Base-by-base conservation (phyloP, 2,329 filamentous ascomycete species). In the Simplicillium aogashimaense region DNA sequence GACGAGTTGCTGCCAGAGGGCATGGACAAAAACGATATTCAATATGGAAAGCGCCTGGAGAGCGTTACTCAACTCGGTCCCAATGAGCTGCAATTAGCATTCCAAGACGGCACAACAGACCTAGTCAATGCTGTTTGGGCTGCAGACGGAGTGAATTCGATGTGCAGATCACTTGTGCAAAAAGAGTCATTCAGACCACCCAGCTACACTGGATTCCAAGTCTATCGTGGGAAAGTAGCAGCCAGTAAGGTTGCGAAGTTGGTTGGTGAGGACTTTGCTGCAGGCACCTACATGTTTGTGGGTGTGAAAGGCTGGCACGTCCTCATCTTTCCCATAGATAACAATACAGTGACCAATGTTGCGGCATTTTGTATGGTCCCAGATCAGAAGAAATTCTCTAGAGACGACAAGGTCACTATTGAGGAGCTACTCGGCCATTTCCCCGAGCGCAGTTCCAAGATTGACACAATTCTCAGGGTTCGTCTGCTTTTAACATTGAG, bases 111-210 rank as follows among this genome's bases (percentile, higher is more conserved):
- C 5, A 30, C 31, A 12, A 35, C 10, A 15, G 38, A 35, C 16
- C 15, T 11, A 4, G 38, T 20, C 31, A 40, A 40, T 14, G 38
- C 38, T 13, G 38, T 40, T 12, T 40, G 38, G 38, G 38, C 38
- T 15, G 32, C 38, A 12, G 38, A 40, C 25, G 38, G 38, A n/a
- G 38, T 40, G 7, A 40, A 40, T 28, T 40, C 38, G 17, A 14
- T 34, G 17, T 40, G 38, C 15, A 30, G 38, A 9, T 25, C 29
- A 10, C 16, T 40, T 3, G 38, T 36, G 7, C 38, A 40, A 14
- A 31, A 14, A n/a, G 31, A 36, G 20, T 25, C 20, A 25, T 25
- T 25, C 20, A 25, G 20, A 9, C 20, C 8, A 28, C 31, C 32
- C 35, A 40, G 9, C 32, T 31, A 14, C 15, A 25, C 20, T 31